These are phyloP conservation scores for Yamadazyma sp. DNA, from an alignment of 1,139 yeast genomes.

Conservation along the genomic window DNA sequence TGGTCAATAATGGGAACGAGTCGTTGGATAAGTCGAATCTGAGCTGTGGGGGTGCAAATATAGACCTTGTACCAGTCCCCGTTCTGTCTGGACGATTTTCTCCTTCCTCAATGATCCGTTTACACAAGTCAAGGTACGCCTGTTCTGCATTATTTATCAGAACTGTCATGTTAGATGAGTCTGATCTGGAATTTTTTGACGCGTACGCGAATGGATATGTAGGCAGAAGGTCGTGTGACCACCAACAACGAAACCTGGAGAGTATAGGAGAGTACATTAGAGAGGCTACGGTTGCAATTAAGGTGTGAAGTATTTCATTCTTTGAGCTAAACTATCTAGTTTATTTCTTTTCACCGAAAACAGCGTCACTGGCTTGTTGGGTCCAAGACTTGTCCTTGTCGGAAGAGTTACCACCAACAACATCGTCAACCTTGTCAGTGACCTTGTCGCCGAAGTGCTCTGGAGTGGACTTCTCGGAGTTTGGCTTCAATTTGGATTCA, in stretches of 20 bases:
- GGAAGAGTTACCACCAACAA: constrained; percentile 36
- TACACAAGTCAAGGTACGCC: constrained; percentile 82
- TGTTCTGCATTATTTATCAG: constrained; percentile 59
- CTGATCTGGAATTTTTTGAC: neutral
- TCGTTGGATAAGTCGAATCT: constrained; percentile 76
- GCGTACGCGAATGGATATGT: constrained; percentile 2
- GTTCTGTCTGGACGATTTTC: constrained; percentile 94
- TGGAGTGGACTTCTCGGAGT: constrained; percentile 39
- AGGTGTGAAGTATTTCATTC: neutral
- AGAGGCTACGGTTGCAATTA: too few relatives aligned
- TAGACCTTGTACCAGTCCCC: constrained; percentile 89
- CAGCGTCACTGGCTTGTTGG: constrained; percentile 44
- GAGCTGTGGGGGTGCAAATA: constrained; percentile 95
- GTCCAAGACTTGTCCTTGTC: constrained; percentile 38
- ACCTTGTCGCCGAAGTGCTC: constrained; percentile 40
- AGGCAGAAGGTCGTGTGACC: neutral
- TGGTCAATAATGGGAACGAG: constrained; percentile 82
- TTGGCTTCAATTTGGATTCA: constrained; percentile 39
- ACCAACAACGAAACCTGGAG: too few relatives aligned
- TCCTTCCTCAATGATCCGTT: constrained; percentile 74
- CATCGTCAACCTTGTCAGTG: constrained; percentile 34
- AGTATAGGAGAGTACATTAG: neutral
- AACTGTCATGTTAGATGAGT: constrained; percentile 23
- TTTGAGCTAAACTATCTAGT: constrained; percentile 1
- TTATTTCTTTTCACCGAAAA: constrained; percentile 28